Evolutionary conservation across 179 eudicot species (phyloP).

Genomic region (Spinacia oleracea): DNA sequence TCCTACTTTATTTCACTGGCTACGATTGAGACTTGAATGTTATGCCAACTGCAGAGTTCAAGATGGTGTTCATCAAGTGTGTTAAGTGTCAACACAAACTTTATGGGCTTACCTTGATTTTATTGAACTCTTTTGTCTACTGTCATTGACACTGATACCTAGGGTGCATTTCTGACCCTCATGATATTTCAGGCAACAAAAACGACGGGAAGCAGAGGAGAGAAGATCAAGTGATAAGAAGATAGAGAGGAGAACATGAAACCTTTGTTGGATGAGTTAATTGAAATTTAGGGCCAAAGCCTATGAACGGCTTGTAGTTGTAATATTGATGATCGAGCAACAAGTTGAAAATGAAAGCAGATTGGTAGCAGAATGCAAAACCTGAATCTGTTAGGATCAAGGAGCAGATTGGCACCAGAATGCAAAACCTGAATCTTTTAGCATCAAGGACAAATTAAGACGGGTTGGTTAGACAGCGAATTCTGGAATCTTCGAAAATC

Average conservation of each 20-base stretch:
- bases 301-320: not conserved
- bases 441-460: not conserved
- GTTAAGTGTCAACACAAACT: not conserved
- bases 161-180: not conserved
- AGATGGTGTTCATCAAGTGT: not conserved
- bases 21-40: not conserved
- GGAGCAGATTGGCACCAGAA: not conserved
- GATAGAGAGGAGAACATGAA: slow-evolving; percentile 58
- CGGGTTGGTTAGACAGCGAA: not conserved
- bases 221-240: slow-evolving; percentile 72
- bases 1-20: not conserved
- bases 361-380: not conserved
- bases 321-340: not conserved
- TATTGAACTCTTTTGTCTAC: not conserved
- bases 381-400: not conserved
- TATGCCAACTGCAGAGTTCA: not conserved
- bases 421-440: not conserved
- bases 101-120: not conserved
- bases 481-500: not conserved
- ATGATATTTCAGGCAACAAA: slow-evolving; percentile 68
- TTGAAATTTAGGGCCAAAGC: not conserved
- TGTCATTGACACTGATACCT: not conserved
- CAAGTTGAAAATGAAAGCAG: not conserved
- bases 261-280: not conserved
- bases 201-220: slow-evolving; percentile 86